Evolutionary conservation across 73 alveolate species (phyloP), one percentile per base, ranked within the genome.

Genomic region (Paramecium sexaurelia): DNA sequence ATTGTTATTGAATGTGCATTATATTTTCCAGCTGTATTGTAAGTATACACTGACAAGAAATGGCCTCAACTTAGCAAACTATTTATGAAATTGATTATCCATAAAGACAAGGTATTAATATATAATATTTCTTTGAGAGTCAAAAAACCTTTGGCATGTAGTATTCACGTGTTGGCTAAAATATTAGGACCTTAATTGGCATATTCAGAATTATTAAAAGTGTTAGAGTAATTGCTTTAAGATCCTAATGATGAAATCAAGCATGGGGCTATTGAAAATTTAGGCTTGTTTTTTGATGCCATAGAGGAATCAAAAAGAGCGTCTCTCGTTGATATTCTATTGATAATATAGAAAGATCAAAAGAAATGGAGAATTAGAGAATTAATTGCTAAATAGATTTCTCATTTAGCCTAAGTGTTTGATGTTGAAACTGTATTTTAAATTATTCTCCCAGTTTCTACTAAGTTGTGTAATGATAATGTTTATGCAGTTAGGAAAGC

Each of bases 91-190:
- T 36, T 86, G 11, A 39, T 86, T 13, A 61, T 22, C 13, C 83
- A 75, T 41, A 86, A 61, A 37, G 69, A 61, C 19, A 86, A 86
- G 87, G 93, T 86, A 86, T 39, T 29, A 5, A n/a, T 45, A 43
- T 26, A 37, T n/a, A 8, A 61, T 61, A 66, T 32, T 55, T n/a
- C 57, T 55, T 24, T 39, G 89, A 92, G 75, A 92, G 94, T 92
- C 32, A 94, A 93, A 85, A 85, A 87, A 32, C 92, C 96, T 39
- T 71, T 94, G 27, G 95, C 95, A 9, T 75, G 94, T 55, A 87
- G 96, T 26, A 6, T 94, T 10, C 97, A 94, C 36, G 97, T 92
- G 36, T 47, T 94, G 3, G 97, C 96, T n/a, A 93, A 93, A 56
- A 26, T 94, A 7, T 57, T 94, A 19, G 97, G 96, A 13, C 66